These are phyloP conservation scores for Coemansia sp. DNA, from an alignment of 192 early-diverging fungal genomes.

Conservation along the genomic window DNA sequence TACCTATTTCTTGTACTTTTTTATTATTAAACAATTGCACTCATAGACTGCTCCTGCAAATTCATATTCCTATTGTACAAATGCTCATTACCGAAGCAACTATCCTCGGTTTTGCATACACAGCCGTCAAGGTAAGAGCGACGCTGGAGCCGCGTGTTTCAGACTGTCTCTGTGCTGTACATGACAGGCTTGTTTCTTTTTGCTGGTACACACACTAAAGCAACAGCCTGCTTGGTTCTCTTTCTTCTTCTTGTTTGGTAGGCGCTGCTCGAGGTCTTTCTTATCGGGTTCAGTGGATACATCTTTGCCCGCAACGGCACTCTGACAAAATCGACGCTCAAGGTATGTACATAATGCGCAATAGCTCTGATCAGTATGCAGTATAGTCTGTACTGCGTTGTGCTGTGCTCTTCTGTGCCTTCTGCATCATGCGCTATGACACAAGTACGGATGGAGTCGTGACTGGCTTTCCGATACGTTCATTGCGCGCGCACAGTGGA, in stretches of 20 bases:
- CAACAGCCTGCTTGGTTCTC: not conserved
- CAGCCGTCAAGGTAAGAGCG: slow-evolving; percentile 42
- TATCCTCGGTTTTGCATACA: slow-evolving; percentile 38
- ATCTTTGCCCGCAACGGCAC: slow-evolving; percentile 49
- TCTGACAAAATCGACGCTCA: slow-evolving; percentile 45
- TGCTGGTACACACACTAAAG: no score
- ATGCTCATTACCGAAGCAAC: slow-evolving; percentile 15
- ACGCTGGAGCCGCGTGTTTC: no score
- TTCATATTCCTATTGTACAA: not conserved
- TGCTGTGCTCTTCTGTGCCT: not conserved
- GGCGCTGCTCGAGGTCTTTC: slow-evolving; percentile 49
- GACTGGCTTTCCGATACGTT: no score
- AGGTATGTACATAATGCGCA: no score
- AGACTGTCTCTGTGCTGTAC: no score
- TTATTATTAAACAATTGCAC: not conserved
- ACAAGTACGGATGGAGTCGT: no score
- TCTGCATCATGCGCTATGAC: not conserved
- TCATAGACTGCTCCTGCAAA: slow-evolving; percentile 1
- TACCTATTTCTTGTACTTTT: slow-evolving; percentile 4
- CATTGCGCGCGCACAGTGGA: no score
- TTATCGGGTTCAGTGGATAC: slow-evolving; percentile 47
- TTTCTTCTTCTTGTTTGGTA: slow-evolving; percentile 2
- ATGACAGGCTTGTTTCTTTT: not conserved
- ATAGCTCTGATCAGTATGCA: not conserved
- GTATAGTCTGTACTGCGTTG: not conserved